Evolutionary conservation across 306 rosid species (phyloP).

Genomic region (Fragaria vesca): DNA sequence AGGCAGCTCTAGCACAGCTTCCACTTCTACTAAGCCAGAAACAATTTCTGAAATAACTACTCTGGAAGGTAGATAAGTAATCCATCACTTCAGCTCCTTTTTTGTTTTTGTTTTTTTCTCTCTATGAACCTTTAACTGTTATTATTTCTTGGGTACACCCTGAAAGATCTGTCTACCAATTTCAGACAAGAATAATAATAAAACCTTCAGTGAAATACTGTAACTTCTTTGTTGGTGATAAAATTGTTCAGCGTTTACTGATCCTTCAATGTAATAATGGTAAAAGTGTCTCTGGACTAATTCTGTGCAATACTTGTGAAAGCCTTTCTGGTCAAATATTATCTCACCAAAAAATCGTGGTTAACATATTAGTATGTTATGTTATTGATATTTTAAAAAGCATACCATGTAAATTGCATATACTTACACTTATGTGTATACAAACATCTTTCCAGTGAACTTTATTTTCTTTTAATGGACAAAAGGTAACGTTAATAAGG

Average conservation of each 20-base stretch:
- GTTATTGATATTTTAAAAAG: too few relatives aligned
- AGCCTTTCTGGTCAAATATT: background rate
- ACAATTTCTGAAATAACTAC: constrained; percentile 17
- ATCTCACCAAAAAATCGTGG: too few relatives aligned
- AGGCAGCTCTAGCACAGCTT: constrained; percentile 24
- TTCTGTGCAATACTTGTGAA: too few relatives aligned
- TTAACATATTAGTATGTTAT: too few relatives aligned
- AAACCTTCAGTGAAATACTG: too few relatives aligned
- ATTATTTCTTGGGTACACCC: background rate
- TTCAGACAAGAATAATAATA: background rate
- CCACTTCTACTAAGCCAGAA: constrained; percentile 35
- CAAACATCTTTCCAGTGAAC: too few relatives aligned
- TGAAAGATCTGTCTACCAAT: background rate
- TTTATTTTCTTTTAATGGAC: too few relatives aligned
- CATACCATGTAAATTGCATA: too few relatives aligned
- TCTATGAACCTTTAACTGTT: background rate
- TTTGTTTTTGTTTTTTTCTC: background rate
- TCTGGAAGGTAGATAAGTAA: constrained; percentile 32
- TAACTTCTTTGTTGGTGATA: background rate
- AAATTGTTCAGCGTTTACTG: background rate
- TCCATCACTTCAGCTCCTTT: too few relatives aligned
- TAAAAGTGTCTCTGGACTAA: too few relatives aligned
- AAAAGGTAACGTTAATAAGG: too few relatives aligned
- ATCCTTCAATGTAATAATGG: background rate
- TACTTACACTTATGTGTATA: too few relatives aligned